A percentile compares a stretch with the other conserved stretches of the same genome.
Evolutionary conservation across 2,329 filamentous ascomycete genomes (phyloP).

Genomic region (Fusarium multiceps): DNA sequence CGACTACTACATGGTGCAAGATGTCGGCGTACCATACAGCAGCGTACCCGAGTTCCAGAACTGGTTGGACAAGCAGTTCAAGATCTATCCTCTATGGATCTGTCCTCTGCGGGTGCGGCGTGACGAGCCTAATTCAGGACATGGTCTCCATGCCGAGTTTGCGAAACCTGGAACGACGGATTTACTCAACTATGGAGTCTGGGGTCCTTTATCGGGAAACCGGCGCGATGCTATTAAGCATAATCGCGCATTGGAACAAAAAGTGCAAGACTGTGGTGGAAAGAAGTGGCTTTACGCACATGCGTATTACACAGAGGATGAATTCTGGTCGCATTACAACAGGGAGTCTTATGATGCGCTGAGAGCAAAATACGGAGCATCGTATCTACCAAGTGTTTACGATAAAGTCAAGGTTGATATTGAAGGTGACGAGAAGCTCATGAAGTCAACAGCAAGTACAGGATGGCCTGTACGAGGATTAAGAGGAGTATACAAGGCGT

Average conservation of each 20-base stretch:
- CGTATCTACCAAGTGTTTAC: constrained; percentile 70
- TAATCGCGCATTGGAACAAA: constrained; percentile 71
- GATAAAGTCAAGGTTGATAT: constrained; percentile 72
- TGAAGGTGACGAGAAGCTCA: constrained; percentile 48
- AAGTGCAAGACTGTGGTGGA: constrained; percentile 68
- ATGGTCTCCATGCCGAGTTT: constrained; percentile 62
- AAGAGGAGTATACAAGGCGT: constrained; percentile 59
- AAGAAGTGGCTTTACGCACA: constrained; percentile 79
- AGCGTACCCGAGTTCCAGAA: constrained; percentile 57
- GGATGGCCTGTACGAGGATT: constrained; percentile 59
- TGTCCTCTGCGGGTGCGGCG: constrained; percentile 62
- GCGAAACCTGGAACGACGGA: constrained; percentile 52
- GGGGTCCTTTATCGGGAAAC: constrained; percentile 62
- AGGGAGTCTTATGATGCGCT: constrained; percentile 68
- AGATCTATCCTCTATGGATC: constrained; percentile 67
- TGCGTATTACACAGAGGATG: constrained; percentile 73
- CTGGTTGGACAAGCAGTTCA: constrained; percentile 59
- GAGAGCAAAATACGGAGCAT: constrained; percentile 68
- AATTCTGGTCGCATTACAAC: constrained; percentile 76
- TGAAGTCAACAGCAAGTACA: constrained; percentile 49
- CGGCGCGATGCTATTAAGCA: constrained; percentile 60
- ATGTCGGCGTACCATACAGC: constrained; percentile 65
- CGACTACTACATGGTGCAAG: constrained; percentile 72
- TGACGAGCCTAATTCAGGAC: constrained; percentile 53
- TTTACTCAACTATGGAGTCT: constrained; percentile 72